These are phyloP conservation scores for Inosperma sp. DNA, from an alignment of 768 basidiomycete species.

Conservation along the genomic window DNA sequence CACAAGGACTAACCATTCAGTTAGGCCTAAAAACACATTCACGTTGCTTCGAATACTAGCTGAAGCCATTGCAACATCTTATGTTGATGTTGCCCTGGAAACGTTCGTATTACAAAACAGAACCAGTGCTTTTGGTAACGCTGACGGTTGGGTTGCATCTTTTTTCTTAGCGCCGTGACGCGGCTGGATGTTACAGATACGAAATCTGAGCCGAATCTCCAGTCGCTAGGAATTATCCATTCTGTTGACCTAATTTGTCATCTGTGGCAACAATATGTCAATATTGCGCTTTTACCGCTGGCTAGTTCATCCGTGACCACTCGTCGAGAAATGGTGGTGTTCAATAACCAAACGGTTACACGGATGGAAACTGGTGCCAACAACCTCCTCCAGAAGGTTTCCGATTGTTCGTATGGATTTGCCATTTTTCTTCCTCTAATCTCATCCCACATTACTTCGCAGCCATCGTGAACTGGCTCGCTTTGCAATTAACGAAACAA, in stretches of 20 bases:
- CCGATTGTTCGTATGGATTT: slow-evolving; percentile 58
- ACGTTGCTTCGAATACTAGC: slow-evolving; percentile 78
- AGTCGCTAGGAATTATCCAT: slow-evolving; percentile 58
- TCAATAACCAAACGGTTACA: slow-evolving; percentile 84
- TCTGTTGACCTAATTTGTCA: slow-evolving; percentile 85
- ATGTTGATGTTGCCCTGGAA: slow-evolving; percentile 88
- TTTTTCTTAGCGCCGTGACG: slow-evolving; percentile 61
- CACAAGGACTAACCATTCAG: slow-evolving; percentile 6
- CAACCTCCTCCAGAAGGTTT: slow-evolving; percentile 68
- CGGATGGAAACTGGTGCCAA: slow-evolving; percentile 83
- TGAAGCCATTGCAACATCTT: slow-evolving; percentile 77
- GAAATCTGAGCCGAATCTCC: slow-evolving; percentile 77
- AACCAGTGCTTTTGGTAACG: neutral
- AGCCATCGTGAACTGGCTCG: slow-evolving; percentile 71
- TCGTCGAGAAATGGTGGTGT: slow-evolving; percentile 88
- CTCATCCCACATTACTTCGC: too few species aligned
- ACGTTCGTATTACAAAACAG: slow-evolving; percentile 55
- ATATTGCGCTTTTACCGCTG: slow-evolving; percentile 84
- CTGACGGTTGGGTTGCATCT: slow-evolving; percentile 13
- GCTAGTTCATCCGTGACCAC: slow-evolving; percentile 81
- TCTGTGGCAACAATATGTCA: slow-evolving; percentile 95
- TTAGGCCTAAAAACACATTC: slow-evolving; percentile 85
- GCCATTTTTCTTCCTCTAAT: slow-evolving; percentile 2
- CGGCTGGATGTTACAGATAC: slow-evolving; percentile 70
- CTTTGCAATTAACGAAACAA: slow-evolving; percentile 77